These are phyloP conservation scores for Cetradonia linearis DNA, from an alignment of 495 filamentous ascomycete genomes.

Conservation along the genomic window DNA sequence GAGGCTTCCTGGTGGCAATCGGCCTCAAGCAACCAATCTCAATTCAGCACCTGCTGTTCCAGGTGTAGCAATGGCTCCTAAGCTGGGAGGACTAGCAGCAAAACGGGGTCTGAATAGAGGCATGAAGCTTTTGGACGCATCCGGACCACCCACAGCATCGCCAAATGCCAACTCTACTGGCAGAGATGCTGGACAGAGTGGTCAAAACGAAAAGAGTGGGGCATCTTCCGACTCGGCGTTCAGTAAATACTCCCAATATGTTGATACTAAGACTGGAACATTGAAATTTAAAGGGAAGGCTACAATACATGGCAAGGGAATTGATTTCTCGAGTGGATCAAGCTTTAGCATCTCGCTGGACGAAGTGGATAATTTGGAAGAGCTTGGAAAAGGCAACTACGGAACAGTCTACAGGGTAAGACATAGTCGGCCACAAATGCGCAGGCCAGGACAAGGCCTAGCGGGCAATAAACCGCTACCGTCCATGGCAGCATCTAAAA, in stretches of 20 bases:
- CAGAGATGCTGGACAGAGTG: neutral
- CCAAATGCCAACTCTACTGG: neutral
- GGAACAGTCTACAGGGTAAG: conserved; percentile 95
- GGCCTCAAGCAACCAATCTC: conserved; percentile 41
- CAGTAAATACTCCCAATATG: conserved; percentile 83
- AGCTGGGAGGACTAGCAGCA: conserved; percentile 46
- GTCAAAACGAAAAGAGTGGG: conserved; percentile 20
- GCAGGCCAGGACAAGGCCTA: conserved; percentile 70
- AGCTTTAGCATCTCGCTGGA: conserved; percentile 92
- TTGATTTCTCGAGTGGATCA: conserved; percentile 82
- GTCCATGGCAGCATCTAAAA: conserved; percentile 22
- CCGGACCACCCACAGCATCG: conserved; percentile 27
- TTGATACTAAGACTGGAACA: conserved; percentile 84
- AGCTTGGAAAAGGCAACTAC: conserved; percentile 97
- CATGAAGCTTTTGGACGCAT: conserved; percentile 43
- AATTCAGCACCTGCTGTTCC: conserved; percentile 40
- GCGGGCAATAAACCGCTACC: conserved; percentile 46
- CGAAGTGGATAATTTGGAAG: conserved; percentile 88
- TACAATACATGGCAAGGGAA: conserved; percentile 72
- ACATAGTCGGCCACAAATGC: conserved; percentile 68
- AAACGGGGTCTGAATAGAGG: conserved; percentile 42
- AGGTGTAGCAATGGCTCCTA: conserved; percentile 29
- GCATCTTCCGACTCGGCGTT: conserved; percentile 46
- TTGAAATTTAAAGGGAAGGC: conserved; percentile 92
- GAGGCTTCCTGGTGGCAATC: conserved; percentile 31